These are phyloP conservation scores for Paramecium caudatum DNA, from an alignment of 73 alveolate species.

Conservation along the genomic window DNA sequence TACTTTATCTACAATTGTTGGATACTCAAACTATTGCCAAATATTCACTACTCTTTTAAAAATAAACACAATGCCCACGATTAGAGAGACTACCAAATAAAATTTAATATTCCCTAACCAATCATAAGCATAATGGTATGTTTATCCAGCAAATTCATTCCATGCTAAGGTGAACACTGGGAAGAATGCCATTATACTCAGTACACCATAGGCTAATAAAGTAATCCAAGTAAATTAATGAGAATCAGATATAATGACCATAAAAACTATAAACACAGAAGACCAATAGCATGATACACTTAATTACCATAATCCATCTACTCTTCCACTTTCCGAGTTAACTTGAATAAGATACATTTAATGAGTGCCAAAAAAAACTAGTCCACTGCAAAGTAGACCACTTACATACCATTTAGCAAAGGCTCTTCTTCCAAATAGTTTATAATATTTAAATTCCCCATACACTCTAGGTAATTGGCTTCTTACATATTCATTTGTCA, in stretches of 20 bases:
- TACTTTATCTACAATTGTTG: not conserved
- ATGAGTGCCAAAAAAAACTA: conserved; percentile 26
- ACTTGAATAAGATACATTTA: not conserved
- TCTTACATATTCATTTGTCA: not conserved
- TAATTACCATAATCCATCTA: conserved; percentile 43
- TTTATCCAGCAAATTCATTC: conserved; percentile 36
- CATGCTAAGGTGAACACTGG: conserved; percentile 52
- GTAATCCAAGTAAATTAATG: conserved; percentile 32
- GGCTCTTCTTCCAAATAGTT: conserved; percentile 18
- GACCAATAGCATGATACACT: conserved; percentile 45
- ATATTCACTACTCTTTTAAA: conserved; percentile 15
- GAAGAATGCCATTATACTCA: conserved; percentile 23
- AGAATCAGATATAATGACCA: conserved; percentile 49
- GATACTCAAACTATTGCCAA: conserved; percentile 44
- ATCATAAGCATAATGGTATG: conserved; percentile 29
- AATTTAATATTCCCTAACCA: conserved; percentile 58
- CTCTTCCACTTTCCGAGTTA: conserved; percentile 32
- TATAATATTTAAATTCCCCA: conserved; percentile 30
- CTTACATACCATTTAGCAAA: conserved; percentile 69
- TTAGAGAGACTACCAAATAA: not conserved
- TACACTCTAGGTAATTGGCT: conserved; percentile 4
- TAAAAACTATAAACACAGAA: conserved; percentile 26
- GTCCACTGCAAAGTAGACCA: conserved; percentile 38
- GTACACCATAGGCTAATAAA: not conserved
- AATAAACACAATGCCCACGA: conserved; percentile 10